Evolutionary conservation across 2,329 filamentous ascomycete genomes (phyloP).

Genomic region (Apiospora aurea): DNA sequence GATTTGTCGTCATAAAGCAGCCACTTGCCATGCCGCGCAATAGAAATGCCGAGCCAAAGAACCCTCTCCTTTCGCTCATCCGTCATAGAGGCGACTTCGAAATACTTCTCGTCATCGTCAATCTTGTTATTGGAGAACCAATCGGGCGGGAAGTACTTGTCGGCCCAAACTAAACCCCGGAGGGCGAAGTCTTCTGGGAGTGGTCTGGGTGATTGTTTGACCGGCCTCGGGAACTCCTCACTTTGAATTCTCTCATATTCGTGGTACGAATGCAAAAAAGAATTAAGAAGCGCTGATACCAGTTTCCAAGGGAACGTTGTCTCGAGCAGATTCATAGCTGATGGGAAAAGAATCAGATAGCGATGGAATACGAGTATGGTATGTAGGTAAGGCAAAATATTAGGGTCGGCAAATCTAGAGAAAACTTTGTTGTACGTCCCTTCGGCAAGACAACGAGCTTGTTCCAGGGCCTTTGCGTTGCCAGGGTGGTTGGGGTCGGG

Average conservation of each 20-base stretch:
- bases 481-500: not conserved
- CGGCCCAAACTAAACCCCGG: constrained; percentile 56
- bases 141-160: constrained; percentile 62
- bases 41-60: constrained; percentile 61
- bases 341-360: no score
- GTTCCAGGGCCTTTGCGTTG: no score
- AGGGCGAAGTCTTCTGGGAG: constrained; percentile 62
- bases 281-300: constrained; percentile 50
- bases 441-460: no score
- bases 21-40: constrained; percentile 53
- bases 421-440: constrained; percentile 44
- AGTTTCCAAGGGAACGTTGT: constrained; percentile 54
- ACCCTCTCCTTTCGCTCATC: constrained; percentile 64
- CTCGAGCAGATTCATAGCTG: constrained; percentile 44
- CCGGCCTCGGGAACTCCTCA: constrained; percentile 55
- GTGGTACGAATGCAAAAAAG: constrained; percentile 41
- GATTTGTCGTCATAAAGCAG: constrained; percentile 50
- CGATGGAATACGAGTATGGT: no score
- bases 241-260: constrained; percentile 46
- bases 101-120: constrained; percentile 72
- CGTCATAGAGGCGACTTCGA: constrained; percentile 66
- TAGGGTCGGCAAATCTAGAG: constrained; percentile 60
- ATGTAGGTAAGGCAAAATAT: constrained; percentile 55
- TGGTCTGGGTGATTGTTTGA: constrained; percentile 56
- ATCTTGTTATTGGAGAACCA: constrained; percentile 67